Conservation (phyloP, 257 asterid genomes). For the Solanum sitiens region DNA sequence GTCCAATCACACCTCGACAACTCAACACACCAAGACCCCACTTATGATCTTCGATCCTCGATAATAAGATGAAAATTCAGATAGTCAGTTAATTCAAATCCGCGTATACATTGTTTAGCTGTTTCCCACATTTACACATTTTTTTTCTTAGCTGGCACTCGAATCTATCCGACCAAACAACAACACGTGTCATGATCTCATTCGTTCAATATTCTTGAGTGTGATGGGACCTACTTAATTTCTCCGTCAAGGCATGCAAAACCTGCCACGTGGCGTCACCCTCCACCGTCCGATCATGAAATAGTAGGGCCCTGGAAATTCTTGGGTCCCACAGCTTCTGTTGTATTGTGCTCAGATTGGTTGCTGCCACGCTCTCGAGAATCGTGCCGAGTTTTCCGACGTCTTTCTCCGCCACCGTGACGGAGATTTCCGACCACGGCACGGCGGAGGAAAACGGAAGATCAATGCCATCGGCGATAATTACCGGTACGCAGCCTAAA, state of each 20-base stretch:
- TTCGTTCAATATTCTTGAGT: slow-evolving; percentile 31
- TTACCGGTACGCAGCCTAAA: slow-evolving; percentile 78
- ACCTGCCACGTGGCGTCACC: slow-evolving; percentile 96
- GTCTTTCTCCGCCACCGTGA: slow-evolving; percentile 72
- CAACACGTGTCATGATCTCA: slow-evolving; percentile 10
- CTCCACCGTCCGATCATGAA: slow-evolving; percentile 26
- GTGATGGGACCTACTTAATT: slow-evolving; percentile 33
- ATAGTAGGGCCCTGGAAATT: slow-evolving; percentile 45
- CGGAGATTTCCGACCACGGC: slow-evolving; percentile 64
- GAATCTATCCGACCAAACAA: not conserved
- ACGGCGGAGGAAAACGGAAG: slow-evolving; percentile 62
- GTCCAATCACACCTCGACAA: slow-evolving; percentile 6
- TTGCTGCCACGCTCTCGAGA: slow-evolving; percentile 56
- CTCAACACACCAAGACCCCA: not conserved
- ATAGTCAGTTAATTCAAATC: not conserved
- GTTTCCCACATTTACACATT: slow-evolving; percentile 24
- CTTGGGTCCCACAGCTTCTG: slow-evolving; percentile 46
- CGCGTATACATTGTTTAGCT: slow-evolving; percentile 16
- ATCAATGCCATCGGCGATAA: slow-evolving; percentile 73
- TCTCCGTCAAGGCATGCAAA: slow-evolving; percentile 22
- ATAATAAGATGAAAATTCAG: not conserved
- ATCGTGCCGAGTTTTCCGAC: slow-evolving; percentile 44
- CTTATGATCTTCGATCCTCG: accelerated
- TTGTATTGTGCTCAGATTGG: slow-evolving; percentile 53
- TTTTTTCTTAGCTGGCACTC: not conserved